Percentiles rank a stretch among this genome's conserved stretches.
These are phyloP conservation scores for Rosa hybrid DNA, from an alignment of 331 rosid genomes.

Conservation along the genomic window DNA sequence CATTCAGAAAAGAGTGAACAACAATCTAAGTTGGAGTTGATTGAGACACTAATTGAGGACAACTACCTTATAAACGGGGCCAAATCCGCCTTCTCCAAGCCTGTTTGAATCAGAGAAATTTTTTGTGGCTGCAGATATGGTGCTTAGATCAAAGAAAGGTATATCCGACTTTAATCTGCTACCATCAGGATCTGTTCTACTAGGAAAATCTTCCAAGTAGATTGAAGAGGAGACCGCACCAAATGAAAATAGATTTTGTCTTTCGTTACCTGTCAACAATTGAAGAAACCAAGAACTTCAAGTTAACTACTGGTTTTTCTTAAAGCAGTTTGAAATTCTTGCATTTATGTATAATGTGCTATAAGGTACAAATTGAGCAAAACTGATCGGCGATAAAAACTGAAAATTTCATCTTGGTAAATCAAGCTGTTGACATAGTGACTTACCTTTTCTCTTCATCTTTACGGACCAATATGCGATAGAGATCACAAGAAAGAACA, in stretches of 20 bases:
- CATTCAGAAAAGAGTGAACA: no score
- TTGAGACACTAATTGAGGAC: no score
- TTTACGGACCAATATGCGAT: conserved; percentile 14
- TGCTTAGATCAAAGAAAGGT: conserved; percentile 39
- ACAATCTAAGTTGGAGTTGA: no score
- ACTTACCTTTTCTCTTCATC: background rate
- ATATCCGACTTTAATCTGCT: conserved; percentile 31
- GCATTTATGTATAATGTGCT: no score
- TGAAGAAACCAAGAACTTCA: background rate
- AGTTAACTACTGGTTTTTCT: background rate
- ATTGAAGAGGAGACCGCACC: background rate
- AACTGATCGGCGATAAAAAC: no score
- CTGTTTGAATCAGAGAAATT: conserved; percentile 50
- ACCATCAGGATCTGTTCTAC: background rate
- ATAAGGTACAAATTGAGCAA: background rate
- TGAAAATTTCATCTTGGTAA: background rate
- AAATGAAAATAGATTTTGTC: conserved; percentile 15
- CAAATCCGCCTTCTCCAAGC: conserved; percentile 59
- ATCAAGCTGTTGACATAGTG: no score
- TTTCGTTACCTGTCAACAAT: conserved; percentile 7
- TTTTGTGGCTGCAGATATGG: conserved; percentile 55
- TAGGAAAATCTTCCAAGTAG: conserved; percentile 18
- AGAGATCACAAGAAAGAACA: conserved; percentile 24
- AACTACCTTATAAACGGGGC: no score
- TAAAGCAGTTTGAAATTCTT: no score